Percentiles rank a stretch among this genome's conserved stretches.
phyloP scores from a whole-genome alignment of 768 basidiomycete species.

The Boletus coccyginus region DNA sequence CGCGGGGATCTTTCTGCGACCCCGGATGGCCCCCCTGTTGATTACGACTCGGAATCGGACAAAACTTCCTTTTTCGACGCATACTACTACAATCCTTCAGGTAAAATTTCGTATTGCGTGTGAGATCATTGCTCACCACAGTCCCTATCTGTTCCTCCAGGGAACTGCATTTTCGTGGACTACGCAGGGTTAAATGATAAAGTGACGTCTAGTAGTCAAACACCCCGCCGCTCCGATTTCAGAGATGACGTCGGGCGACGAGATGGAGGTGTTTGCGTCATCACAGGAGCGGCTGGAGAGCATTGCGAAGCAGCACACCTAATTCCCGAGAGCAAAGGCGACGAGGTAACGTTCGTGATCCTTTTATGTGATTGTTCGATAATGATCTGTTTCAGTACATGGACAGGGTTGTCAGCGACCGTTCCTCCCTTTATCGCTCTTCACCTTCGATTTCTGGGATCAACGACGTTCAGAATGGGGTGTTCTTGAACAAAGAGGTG shows the following conservation, averaged over 20 bases:
- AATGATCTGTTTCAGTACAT: background rate
- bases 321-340: background rate
- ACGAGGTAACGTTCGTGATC: background rate
- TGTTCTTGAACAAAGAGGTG: background rate
- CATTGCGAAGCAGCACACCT: background rate
- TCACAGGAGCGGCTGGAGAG: fast-evolving
- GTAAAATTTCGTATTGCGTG: background rate
- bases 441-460: background rate
- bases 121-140: background rate
- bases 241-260: background rate
- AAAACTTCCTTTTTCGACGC: background rate
- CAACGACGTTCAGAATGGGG: background rate
- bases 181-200: background rate
- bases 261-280: background rate
- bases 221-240: background rate
- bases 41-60: too few relatives aligned
- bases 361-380: background rate
- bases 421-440: background rate
- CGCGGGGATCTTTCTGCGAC: background rate
- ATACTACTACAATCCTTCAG: background rate
- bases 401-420: background rate
- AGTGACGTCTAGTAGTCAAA: background rate
- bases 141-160: background rate
- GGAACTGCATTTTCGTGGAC: background rate
- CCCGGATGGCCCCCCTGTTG: background rate